Base-by-base conservation (phyloP, 768 basidiomycete species). In the Psilocybe sp. region DNA sequence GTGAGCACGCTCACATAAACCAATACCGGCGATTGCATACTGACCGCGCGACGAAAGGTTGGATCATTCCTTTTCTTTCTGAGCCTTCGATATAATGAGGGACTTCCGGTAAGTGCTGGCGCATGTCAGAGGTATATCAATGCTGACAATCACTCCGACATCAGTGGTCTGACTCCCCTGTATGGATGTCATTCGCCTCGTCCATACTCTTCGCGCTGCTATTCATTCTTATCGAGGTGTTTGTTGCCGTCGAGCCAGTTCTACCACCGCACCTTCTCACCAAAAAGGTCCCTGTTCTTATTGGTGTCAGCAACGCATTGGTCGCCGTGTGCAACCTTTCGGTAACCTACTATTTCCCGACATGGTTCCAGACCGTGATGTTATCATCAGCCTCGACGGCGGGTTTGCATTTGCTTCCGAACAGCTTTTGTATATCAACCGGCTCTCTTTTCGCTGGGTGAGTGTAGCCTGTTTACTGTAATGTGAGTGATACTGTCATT, bases 311-410 rank as follows among this genome's bases (percentile, higher is more conserved):
- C 60, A 89, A 89, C 58, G 85, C 88, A 59, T 76, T 89, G 15
- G 88, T 91, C 9, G 72, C 86, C 12, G 72, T 77, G 4, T 89
- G 87, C 64, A 92, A 89, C 59, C 85, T 92, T 49, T 71, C 83
- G 1, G 75, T 92, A 58, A 86, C 80, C 63, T 92, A 87, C 65
- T 90, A 85, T 66, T 87, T 80, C 66, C 89, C 89, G 5, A 83
- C 85, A 64, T 91, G 87, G 85, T 92, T 91, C 63, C 87, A 91
- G 64, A 89, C 87, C 0, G 89, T 91, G 4, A 72, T 78, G 63
- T 61, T 88, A 23, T 81, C 85, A 12, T 85, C 73, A 46, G 82
- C 87, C 16, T 81, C 85, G 10, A 78, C 75, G 16, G 69, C 72
- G 31, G 71, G 72, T 72, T 63, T 82, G 0, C 84, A 87, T 63